phyloP scores from a whole-genome alignment of 106 monocot species.

The Dactylorhiza incarnata region DNA sequence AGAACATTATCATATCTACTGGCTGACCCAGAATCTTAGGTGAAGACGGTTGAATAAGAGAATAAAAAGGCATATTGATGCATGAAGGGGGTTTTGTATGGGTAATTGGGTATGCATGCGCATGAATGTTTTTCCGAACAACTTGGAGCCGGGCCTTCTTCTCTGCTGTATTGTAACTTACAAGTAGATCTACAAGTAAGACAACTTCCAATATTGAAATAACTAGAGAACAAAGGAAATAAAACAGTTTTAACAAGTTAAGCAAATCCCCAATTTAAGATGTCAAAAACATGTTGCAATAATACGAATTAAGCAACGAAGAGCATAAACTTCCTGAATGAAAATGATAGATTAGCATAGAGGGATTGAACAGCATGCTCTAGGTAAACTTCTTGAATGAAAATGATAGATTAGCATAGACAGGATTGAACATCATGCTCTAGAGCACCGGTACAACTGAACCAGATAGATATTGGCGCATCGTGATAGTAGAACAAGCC shows the following conservation, averaged over 20 bases:
- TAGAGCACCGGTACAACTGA: background rate
- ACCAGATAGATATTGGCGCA: background rate
- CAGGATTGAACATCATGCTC: background rate
- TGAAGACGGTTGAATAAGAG: background rate
- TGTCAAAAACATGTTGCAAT: background rate
- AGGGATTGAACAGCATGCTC: background rate
- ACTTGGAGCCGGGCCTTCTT: background rate
- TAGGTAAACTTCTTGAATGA: background rate
- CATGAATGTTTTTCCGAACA: no score
- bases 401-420: background rate
- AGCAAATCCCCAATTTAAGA: background rate
- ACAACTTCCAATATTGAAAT: background rate
- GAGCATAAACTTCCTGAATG: background rate
- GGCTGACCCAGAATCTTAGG: background rate
- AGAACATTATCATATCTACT: background rate
- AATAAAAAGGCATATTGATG: background rate
- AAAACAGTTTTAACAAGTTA: background rate
- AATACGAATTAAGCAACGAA: background rate
- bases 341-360: background rate
- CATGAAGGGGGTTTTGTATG: no score
- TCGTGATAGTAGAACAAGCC: background rate
- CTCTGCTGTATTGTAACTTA: background rate
- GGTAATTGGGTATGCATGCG: background rate
- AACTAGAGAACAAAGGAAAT: background rate
- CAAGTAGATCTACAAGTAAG: background rate